Conservation (phyloP, 805 yeast species). For the Wickerhamomyces hampshirensis region DNA sequence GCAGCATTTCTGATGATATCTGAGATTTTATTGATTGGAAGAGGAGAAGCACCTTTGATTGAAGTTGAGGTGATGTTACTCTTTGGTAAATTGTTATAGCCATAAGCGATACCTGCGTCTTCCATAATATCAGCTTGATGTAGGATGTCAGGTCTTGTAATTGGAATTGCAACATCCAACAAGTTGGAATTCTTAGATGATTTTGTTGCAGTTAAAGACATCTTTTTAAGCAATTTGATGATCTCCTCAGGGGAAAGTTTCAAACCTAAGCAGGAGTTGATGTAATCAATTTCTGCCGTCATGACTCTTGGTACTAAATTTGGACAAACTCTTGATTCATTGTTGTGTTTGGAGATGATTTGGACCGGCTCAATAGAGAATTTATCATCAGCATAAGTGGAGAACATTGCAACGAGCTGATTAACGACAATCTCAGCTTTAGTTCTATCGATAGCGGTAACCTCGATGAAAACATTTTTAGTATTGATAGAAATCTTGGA, state of each 20-base stretch:
- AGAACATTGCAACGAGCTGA: constrained; percentile 93
- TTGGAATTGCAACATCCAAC: constrained; percentile 60
- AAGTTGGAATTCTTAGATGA: constrained; percentile 39
- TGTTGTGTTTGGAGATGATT: constrained; percentile 76
- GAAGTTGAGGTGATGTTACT: constrained; percentile 75
- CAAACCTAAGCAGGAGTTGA: constrained; percentile 92
- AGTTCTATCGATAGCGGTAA: constrained; percentile 93
- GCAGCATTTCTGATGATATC: constrained; percentile 89
- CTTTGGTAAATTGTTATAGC: constrained; percentile 82
- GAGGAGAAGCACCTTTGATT: constrained; percentile 74
- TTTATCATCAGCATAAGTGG: constrained; percentile 75
- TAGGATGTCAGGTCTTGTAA: constrained; percentile 91
- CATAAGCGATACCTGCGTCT: constrained; percentile 95
- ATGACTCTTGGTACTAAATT: constrained; percentile 60
- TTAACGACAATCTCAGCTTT: constrained; percentile 91
- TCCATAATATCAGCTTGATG: constrained; percentile 99
- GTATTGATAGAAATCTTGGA: constrained; percentile 86
- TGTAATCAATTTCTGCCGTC: constrained; percentile 74
- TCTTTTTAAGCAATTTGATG: constrained; percentile 60
- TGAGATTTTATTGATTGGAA: constrained; percentile 85
- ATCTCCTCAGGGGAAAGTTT: constrained; percentile 65
- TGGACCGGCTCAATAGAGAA: constrained; percentile 89
- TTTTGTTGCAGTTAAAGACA: constrained; percentile 70
- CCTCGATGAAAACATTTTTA: constrained; percentile 83
- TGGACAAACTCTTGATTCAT: constrained; percentile 73